Base-by-base conservation (phyloP, 805 yeast genomes). In the Spathaspora passalidarum region DNA sequence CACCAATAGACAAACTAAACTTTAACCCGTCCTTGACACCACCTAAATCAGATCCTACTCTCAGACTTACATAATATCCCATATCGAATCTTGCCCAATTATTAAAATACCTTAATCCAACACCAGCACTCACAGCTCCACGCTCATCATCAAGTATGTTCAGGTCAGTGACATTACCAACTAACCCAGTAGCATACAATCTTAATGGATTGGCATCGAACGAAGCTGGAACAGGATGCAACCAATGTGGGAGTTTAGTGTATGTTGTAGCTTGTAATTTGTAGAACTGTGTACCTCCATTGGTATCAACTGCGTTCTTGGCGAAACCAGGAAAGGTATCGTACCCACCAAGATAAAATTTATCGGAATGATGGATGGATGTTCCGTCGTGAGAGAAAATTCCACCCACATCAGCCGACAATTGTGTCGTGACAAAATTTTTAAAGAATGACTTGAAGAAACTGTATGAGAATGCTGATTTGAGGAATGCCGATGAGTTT, bases 261-360 rank as follows among this genome's bases (percentile, higher is more conserved):
- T 79, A 79, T n/a, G 84, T 21, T 35, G 86, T 77, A 2, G 76
- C 51, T 3, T 89, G 87, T 19, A 78, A 64, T 23, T 85, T 78
- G 42, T 76, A 62, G 56, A 73, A 82, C 45, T 72, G 75, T 32
- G 80, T 78, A 5, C 96, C 96, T 5, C 96, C 96, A 47, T 80
- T 72, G 1, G 84, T 81, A 11, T 94, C 91, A 29, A 86, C 61
- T 0, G 88, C 80, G 68, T 84, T 84, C 44, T 76, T 68, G 26
- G 78, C 72, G 57, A 86, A 88, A 1, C 91, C 89, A 47, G 86
- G 72, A 22, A 89, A 80, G 44, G 84, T 85, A 45, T 81, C 76
- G 11, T 82, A 78, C 0, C 96, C 97, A 14, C 97, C 96, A 38
- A 87, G 71, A 57, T 83, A 88, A 61, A 91, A 92, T 52, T 87